Percentiles rank a stretch among this genome's conserved stretches.
Evolutionary conservation across 140 eudicot genomes (phyloP).

Genomic region (Stevia rebaudiana): DNA sequence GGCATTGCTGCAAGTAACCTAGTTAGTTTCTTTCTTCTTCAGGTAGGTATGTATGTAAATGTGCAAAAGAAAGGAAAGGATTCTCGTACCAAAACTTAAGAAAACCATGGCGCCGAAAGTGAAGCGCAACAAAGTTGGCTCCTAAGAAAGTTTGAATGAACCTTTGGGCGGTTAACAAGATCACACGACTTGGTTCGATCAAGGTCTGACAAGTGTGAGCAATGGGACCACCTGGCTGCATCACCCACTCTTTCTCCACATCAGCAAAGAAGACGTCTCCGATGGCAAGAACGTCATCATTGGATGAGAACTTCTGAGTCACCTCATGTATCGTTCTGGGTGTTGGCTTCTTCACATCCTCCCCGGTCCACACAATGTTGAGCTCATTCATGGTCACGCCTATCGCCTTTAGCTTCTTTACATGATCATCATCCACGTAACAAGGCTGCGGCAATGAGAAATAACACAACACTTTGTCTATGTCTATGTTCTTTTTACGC

Average conservation of each 20-base stretch:
- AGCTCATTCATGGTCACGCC: constrained; percentile 60
- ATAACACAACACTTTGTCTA: constrained; percentile 75
- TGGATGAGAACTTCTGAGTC: constrained; percentile 50
- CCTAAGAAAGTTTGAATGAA: constrained; percentile 89
- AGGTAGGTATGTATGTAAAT: neutral
- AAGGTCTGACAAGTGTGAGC: constrained; percentile 80
- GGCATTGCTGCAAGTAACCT: constrained; percentile 83
- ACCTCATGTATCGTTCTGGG: constrained; percentile 58
- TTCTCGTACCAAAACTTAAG: constrained; percentile 80
- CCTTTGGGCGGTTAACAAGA: constrained; percentile 85
- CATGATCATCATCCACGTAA: constrained; percentile 74
- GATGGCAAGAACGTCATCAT: constrained; percentile 73
- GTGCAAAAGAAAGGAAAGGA: neutral
- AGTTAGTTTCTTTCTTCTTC: too few species aligned
- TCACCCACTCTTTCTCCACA: constrained; percentile 85
- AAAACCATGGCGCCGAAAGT: constrained; percentile 94
- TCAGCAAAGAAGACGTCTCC: constrained; percentile 98
- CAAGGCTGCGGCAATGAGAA: constrained; percentile 75
- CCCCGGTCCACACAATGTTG: constrained; percentile 77
- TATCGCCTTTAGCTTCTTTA: constrained; percentile 68
- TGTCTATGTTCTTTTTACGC: constrained; percentile 35
- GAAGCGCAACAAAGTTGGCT: constrained; percentile 69
- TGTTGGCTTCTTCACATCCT: constrained; percentile 82
- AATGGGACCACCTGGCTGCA: constrained; percentile 97
- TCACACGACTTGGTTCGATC: constrained; percentile 81